Percentiles rank a stretch among this genome's conserved stretches.
Evolutionary conservation across 129 eudicot species (phyloP).

Genomic region (Smallanthus sonchifolius): DNA sequence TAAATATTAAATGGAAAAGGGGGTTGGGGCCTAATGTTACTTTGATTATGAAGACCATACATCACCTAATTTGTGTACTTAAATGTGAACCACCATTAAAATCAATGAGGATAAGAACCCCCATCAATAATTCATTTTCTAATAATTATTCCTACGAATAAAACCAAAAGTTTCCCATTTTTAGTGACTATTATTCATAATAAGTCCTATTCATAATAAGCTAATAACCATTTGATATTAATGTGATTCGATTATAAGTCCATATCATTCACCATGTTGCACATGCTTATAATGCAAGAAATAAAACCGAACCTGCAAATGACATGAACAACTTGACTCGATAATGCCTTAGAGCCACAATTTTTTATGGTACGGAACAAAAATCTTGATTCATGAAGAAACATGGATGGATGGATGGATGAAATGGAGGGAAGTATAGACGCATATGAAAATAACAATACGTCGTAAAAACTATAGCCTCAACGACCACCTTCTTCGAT

Average conservation of each 20-base stretch:
- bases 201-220: background rate
- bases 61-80: slow-evolving; percentile 20
- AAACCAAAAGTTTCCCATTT: background rate
- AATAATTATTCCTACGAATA: background rate
- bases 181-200: background rate
- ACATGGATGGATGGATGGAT: background rate
- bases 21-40: slow-evolving; percentile 9
- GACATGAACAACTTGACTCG: background rate
- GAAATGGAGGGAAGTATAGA: too few relatives aligned
- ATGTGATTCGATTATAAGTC: background rate
- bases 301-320: background rate
- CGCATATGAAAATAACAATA: too few relatives aligned
- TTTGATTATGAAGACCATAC: slow-evolving; percentile 1
- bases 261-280: background rate
- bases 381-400: background rate
- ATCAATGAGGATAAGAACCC: background rate
- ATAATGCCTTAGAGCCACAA: background rate
- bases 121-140: background rate
- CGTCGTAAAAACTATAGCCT: too few relatives aligned
- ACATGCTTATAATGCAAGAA: background rate
- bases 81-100: slow-evolving; percentile 16
- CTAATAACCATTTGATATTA: background rate
- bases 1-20: background rate
- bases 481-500: too few relatives aligned
- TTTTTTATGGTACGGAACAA: background rate